A percentile compares a stretch with the other conserved stretches of the same genome.
Evolutionary conservation across 495 filamentous ascomycete genomes (phyloP).

Genomic region (Halenospora varia): DNA sequence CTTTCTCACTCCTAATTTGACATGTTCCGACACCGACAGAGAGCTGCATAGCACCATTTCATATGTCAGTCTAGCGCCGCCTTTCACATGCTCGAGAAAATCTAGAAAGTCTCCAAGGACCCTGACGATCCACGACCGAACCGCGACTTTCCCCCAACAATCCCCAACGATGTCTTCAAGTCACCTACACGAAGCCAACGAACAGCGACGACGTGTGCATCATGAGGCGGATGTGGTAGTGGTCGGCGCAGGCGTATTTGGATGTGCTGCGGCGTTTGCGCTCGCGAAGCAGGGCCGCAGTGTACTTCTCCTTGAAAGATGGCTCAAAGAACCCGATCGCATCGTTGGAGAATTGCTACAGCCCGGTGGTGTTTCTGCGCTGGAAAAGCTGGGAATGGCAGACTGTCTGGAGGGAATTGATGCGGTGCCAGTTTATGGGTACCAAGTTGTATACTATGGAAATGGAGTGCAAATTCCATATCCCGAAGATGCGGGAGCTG

Average conservation of each 20-base stretch:
- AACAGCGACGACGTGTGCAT: constrained; percentile 41
- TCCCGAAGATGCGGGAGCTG: constrained; percentile 31
- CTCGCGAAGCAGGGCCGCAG: constrained; percentile 81
- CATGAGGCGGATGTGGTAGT: constrained; percentile 77
- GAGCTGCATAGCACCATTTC: background rate
- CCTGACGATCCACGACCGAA: background rate
- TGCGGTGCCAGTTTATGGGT: constrained; percentile 74
- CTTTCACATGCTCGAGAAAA: constrained; percentile 1
- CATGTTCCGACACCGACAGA: constrained; percentile 4
- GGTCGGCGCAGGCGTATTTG: constrained; percentile 85
- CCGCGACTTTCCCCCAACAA: background rate
- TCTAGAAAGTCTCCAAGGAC: background rate
- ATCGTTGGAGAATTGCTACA: constrained; percentile 96
- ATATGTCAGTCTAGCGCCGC: background rate
- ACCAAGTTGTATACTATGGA: constrained; percentile 81
- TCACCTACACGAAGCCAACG: constrained; percentile 6
- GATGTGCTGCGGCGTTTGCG: constrained; percentile 81
- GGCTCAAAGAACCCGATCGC: constrained; percentile 89
- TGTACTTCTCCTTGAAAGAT: constrained; percentile 85
- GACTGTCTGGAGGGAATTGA: constrained; percentile 90
- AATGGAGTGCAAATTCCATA: constrained; percentile 79
- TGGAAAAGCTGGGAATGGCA: constrained; percentile 72
- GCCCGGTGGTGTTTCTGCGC: constrained; percentile 80
- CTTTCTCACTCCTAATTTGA: background rate
- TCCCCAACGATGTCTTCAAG: constrained; percentile 10